Percentiles rank a stretch among this genome's conserved stretches.
These are phyloP conservation scores for Aspergillus ellipticus DNA, from an alignment of 495 filamentous ascomycete genomes.

Conservation along the genomic window DNA sequence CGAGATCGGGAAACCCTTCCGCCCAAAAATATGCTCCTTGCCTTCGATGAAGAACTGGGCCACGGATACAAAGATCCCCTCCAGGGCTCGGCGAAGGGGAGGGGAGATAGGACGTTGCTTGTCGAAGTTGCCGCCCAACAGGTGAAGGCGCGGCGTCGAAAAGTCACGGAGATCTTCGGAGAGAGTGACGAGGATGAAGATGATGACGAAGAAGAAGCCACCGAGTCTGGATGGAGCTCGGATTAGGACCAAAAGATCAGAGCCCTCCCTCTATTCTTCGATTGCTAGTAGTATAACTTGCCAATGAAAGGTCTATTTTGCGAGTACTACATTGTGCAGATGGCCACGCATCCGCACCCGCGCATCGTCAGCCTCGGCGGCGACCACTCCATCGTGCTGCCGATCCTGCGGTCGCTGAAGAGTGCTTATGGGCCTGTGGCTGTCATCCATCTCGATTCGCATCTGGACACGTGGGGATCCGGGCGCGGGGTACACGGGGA, in stretches of 20 bases:
- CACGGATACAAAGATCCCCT: conserved; percentile 14
- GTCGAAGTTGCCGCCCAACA: neutral
- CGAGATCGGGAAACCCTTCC: no score
- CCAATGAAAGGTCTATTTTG: no score
- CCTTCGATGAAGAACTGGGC: conserved; percentile 21
- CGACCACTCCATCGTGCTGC: conserved; percentile 60
- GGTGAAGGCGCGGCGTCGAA: neutral
- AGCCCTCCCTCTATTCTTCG: no score
- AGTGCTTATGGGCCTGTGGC: conserved; percentile 50
- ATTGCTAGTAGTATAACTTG: no score
- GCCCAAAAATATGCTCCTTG: conserved; percentile 18
- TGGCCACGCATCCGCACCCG: conserved; percentile 15
- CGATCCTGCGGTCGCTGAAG: conserved; percentile 55
- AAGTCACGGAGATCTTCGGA: no score
- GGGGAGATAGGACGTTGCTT: neutral
- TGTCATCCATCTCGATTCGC: conserved; percentile 60
- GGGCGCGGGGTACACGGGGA: conserved; percentile 21
- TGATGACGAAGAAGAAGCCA: no score
- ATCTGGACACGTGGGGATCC: conserved; percentile 57
- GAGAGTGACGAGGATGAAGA: no score
- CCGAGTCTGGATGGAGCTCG: no score
- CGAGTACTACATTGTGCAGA: no score
- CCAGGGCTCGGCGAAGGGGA: neutral
- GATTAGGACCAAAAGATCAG: no score
- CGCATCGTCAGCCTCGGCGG: conserved; percentile 56